Evolutionary conservation across 352 stramenopile genomes (phyloP), one percentile per base, ranked within the genome.

Genomic region (Phytophthora fragariaefolia): DNA sequence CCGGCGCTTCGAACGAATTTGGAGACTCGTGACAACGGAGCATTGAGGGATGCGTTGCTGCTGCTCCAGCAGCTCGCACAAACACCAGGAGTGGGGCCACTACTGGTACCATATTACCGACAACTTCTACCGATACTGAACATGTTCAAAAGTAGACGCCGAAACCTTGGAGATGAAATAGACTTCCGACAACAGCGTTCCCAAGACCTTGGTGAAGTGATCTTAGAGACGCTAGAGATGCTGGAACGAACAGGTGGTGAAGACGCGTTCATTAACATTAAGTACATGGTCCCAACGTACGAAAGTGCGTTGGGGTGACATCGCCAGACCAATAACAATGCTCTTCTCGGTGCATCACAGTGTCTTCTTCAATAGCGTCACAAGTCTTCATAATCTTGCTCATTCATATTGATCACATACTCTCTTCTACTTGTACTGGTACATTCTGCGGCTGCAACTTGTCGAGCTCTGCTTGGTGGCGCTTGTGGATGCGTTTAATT

Each of bases 271-370:
- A 83, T 97, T 27, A 98, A 98, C 78, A 98, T 98, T 74, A 99
- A 99, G 79, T 99, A 99, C 68, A 96, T 99, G 78, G 87, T 99
- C 7, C 96, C 96, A 20, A 97, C 96, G 18, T 99, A 98, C 79
- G 91, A 98, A 55, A 74, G 62, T 32, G 67, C 62, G 30, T 24
- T 71, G 36, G 53, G 47, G 23, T 75, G 36, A 74, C 18, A 61
- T 7, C 23, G 22, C 3, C 49, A 59, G 38, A n/a, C 6, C 46
- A 10, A 43, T 55, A 73, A 6, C 20, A 66, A 46, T 28, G n/a
- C n/a, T n/a, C n/a, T n/a, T n/a, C n/a, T n/a, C n/a, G n/a, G n/a
- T n/a, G n/a, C n/a, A n/a, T n/a, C n/a, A n/a, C n/a, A n/a, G n/a
- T n/a, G n/a, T n/a, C n/a, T n/a, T 49, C 22, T 6, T 28, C 17